These are phyloP conservation scores for Phytopythium oedochilum DNA, from an alignment of 352 stramenopile species.

Conservation along the genomic window DNA sequence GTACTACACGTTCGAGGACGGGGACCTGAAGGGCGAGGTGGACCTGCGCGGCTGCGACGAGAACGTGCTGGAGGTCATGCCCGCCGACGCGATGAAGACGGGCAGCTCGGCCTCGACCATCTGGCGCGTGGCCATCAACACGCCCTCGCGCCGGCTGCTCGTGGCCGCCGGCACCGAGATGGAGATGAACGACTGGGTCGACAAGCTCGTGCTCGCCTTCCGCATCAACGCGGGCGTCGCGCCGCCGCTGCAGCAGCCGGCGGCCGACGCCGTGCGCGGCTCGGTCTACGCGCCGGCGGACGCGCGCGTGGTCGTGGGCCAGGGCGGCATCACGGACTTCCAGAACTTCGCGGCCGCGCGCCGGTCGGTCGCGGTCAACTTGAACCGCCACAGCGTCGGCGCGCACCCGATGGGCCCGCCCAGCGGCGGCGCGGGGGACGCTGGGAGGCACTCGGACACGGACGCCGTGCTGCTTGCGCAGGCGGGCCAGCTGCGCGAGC, in stretches of 20 bases:
- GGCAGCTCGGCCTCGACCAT: conserved; percentile 67
- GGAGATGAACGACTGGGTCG: conserved; percentile 85
- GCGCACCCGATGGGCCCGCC: conserved; percentile 1
- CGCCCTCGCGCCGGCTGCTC: conserved; percentile 47
- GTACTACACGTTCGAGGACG: conserved; percentile 83
- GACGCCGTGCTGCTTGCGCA: conserved; percentile 21
- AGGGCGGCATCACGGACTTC: conserved; percentile 57
- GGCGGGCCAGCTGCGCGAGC: conserved; percentile 16
- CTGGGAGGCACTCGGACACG: conserved; percentile 32
- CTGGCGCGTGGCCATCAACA: conserved; percentile 75
- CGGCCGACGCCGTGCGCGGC: conserved; percentile 10
- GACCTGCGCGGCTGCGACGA: conserved; percentile 59
- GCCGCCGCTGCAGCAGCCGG: no score
- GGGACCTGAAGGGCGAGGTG: conserved; percentile 66
- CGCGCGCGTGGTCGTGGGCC: conserved; percentile 9
- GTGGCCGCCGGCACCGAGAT: conserved; percentile 70
- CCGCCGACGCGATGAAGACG: conserved; percentile 67
- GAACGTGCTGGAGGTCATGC: conserved; percentile 74
- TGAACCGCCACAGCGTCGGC: conserved; percentile 41
- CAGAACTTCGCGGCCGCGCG: conserved; percentile 72
- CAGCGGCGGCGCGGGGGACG: conserved; percentile 6
- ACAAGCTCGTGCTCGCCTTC: conserved; percentile 67
- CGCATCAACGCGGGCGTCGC: conserved; percentile 50
- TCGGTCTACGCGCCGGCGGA: conserved; percentile 16
- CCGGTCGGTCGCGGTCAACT: conserved; percentile 16